Evolutionary conservation across 176 grass and related monocot genomes (phyloP), one percentile per base, ranked within the genome.

Genomic region (Cocos nucifera): DNA sequence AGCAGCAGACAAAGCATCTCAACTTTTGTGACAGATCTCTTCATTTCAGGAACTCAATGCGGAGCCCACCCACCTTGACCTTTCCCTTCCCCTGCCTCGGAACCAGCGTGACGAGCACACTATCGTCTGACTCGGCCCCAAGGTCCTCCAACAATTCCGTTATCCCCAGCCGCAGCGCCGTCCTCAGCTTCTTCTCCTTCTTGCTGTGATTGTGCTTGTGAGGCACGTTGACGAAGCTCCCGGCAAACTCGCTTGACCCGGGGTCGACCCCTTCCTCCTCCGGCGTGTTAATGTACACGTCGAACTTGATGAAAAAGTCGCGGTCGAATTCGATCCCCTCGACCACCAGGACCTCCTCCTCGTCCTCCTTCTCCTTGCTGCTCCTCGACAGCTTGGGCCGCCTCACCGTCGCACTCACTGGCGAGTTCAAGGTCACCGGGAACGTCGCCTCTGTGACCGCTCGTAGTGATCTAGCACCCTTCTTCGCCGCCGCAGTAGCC

Each of bases 291-390:
- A 93, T 57, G 21, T 60, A 71, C 48, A 84, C 89, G 57, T 93
- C 89, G 75, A 93, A 87, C 84, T 93, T 84, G 70, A 93, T 28
- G 70, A 44, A 84, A 61, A 27, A 51, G 67, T 9, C 59, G 26
- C 60, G 61, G 52, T 73, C 56, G 26, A 77, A 4, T 74, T 81
- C 49, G 58, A 77, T 72, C 15, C 80, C 89, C 19, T 87, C 74
- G 18, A 93, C 50, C 29, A 87, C 28, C 28, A 93, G 66, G 66
- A 87, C 77, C 69, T 87, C 88, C 58, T 92, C 88, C 53, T 72
- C 83, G 2, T 53, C 80, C 0, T 32, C 78, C 75, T 94, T 94
- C 77, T 84, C 71, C 67, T 15, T 1, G 6, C 6, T 15, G 56
- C 66, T 81, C 71, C 89, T 61, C 3, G 67, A 69, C 0, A 51